Conservation (phyloP, 768 basidiomycete genomes). For the Phlegmacium glaucopus region DNA sequence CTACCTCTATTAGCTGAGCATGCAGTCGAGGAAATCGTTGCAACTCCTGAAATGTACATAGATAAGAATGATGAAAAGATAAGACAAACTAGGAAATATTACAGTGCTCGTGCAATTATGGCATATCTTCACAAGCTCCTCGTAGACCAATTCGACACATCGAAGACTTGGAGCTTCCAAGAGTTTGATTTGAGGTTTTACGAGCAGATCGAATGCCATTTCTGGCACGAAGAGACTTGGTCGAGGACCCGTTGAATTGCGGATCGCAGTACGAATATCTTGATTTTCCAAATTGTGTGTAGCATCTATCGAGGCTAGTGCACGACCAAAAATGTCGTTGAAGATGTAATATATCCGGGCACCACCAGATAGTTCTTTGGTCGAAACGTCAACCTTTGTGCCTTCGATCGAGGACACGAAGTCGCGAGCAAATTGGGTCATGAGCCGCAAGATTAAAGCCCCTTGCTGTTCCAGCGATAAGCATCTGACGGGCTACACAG, state of each 20-base stretch:
- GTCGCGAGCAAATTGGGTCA: conserved; percentile 98
- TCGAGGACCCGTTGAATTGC: conserved; percentile 95
- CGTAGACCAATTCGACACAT: conserved; percentile 97
- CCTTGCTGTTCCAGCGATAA: conserved; percentile 59
- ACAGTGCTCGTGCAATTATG: conserved; percentile 95
- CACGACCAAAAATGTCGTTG: conserved; percentile 95
- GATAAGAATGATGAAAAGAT: background rate
- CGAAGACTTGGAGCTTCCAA: conserved; percentile 91
- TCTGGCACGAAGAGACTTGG: conserved; percentile 97
- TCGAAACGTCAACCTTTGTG: conserved; percentile 92
- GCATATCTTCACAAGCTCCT: conserved; percentile 98
- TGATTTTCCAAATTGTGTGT: conserved; percentile 88
- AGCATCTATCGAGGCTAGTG: conserved; percentile 86
- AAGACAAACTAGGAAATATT: conserved; percentile 23
- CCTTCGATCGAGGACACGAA: conserved; percentile 98
- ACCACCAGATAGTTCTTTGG: conserved; percentile 97
- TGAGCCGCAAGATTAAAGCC: conserved; percentile 84
- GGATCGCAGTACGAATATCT: conserved; percentile 96
- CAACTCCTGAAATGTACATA: conserved; percentile 62
- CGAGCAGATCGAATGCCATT: conserved; percentile 92
- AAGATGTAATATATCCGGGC: conserved; percentile 99
- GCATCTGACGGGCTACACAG: background rate
- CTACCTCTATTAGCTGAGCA: conserved; percentile 90
- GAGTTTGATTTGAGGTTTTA: conserved; percentile 97
- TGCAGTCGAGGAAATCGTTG: conserved; percentile 94